Conservation (phyloP, 257 asterid genomes). For the Nicotiana tomentosiformis region DNA sequence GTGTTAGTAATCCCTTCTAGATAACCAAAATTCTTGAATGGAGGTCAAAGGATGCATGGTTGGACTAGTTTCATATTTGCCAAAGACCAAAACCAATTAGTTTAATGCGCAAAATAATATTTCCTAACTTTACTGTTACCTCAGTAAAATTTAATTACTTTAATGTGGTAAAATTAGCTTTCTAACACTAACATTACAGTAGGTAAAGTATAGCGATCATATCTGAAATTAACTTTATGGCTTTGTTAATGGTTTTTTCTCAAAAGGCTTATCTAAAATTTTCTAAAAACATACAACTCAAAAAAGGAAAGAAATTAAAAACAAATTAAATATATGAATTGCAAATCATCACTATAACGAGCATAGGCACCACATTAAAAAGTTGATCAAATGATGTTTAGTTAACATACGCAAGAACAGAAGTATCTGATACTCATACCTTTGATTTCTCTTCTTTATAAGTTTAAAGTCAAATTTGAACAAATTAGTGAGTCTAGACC, state of each 20-base stretch:
- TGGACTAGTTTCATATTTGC: background rate
- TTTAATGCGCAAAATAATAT: background rate
- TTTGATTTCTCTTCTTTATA: background rate
- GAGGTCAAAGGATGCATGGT: background rate
- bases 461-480: background rate
- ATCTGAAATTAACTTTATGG: too few relatives aligned
- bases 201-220: background rate
- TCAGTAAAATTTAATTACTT: background rate
- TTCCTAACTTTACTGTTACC: background rate
- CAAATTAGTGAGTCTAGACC: background rate
- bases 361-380: background rate
- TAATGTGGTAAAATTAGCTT: background rate
- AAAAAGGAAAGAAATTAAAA: background rate
- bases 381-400: background rate
- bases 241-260: too few relatives aligned
- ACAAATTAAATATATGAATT: background rate
- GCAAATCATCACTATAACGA: background rate
- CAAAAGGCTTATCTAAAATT: too few relatives aligned
- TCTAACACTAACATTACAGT: background rate
- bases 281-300: background rate
- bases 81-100: background rate
- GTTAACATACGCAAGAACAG: background rate
- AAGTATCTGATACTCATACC: background rate
- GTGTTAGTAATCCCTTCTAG: conserved; percentile 10
- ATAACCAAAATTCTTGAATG: background rate